A percentile compares a stretch with the other conserved stretches of the same genome.
phyloP scores from a whole-genome alignment of 78 protist species.

The Dictyostelium discoideum region DNA sequence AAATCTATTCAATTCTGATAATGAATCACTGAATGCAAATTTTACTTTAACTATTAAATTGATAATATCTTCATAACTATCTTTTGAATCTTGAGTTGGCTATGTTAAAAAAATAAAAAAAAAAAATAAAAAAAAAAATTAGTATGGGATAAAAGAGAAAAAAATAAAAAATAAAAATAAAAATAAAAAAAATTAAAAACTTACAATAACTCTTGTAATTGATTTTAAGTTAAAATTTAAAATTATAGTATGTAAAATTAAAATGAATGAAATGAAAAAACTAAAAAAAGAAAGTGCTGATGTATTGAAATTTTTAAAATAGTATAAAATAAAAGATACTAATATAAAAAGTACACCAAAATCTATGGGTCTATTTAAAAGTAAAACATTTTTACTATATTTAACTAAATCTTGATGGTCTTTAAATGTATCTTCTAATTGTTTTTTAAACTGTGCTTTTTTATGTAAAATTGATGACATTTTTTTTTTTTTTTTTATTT shows the following conservation, averaged over 20 bases:
- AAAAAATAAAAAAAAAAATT: background rate
- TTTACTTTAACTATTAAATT: background rate
- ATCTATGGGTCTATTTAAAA: slow-evolving; percentile 60
- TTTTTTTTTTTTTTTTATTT: background rate
- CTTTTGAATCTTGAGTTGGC: slow-evolving; percentile 28
- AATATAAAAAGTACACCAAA: slow-evolving; percentile 24
- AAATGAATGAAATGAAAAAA: slow-evolving; percentile 1
- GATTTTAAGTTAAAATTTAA: slow-evolving; percentile 3
- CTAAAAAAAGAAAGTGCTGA: slow-evolving; percentile 22
- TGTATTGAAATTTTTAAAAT: background rate
- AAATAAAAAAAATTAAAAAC: background rate
- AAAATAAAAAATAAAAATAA: background rate
- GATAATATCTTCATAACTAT: slow-evolving; percentile 37
- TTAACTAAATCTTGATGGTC: slow-evolving; percentile 31
- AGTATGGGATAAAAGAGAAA: background rate
- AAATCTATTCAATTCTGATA: slow-evolving; percentile 47
- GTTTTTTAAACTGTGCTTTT: slow-evolving; percentile 46
- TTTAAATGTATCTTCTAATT: slow-evolving; percentile 55
- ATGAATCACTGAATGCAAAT: slow-evolving; percentile 19
- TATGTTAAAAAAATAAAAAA: background rate
- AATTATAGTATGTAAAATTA: background rate
- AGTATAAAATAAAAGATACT: background rate
- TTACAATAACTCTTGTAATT: slow-evolving; percentile 31
- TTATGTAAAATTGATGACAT: slow-evolving; percentile 38
- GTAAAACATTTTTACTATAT: slow-evolving; percentile 36